phyloP scores from a whole-genome alignment of 2,329 filamentous ascomycete species.

The Corniculantispora saksenae region DNA sequence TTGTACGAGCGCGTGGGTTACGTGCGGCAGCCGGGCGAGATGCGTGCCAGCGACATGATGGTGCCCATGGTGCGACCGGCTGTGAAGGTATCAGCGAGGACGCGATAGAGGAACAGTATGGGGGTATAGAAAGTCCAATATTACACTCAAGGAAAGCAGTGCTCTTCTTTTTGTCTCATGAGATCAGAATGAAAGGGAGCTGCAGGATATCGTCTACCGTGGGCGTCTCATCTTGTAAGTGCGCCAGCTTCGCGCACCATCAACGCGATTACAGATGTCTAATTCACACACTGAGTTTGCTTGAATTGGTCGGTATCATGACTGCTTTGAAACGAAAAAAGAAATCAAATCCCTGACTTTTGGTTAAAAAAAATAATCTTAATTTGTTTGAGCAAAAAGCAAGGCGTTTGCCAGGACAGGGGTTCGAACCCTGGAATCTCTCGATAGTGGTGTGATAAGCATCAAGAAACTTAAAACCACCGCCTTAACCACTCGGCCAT shows the following conservation, averaged over 20 bases:
- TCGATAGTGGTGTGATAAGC: conserved; percentile 26
- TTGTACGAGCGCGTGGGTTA: conserved; percentile 24
- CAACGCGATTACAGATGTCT: too few species aligned
- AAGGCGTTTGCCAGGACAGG: conserved; percentile 25
- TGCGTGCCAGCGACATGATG: conserved; percentile 19
- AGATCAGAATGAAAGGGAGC: too few species aligned
- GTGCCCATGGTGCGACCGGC: conserved; percentile 22
- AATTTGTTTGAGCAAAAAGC: conserved; percentile 1
- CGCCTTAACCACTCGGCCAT: conserved; percentile 31
- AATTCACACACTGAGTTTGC: too few species aligned
- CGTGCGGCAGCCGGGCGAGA: conserved; percentile 4
- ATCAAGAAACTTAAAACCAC: conserved; percentile 24
- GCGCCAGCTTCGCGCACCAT: too few species aligned
- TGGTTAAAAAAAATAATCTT: background rate
- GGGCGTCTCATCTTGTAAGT: too few species aligned
- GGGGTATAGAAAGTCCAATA: too few species aligned
- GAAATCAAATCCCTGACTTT: background rate
- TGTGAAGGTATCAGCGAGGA: background rate
- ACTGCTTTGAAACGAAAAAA: too few species aligned
- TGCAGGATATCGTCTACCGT: too few species aligned
- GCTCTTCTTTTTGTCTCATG: too few species aligned
- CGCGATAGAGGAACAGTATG: too few species aligned
- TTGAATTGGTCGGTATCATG: too few species aligned
- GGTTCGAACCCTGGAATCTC: conserved; percentile 30
- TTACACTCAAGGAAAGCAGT: too few species aligned